Evolutionary conservation across 306 rosid genomes (phyloP).

Genomic region (Fragaria nilgerrensis): DNA sequence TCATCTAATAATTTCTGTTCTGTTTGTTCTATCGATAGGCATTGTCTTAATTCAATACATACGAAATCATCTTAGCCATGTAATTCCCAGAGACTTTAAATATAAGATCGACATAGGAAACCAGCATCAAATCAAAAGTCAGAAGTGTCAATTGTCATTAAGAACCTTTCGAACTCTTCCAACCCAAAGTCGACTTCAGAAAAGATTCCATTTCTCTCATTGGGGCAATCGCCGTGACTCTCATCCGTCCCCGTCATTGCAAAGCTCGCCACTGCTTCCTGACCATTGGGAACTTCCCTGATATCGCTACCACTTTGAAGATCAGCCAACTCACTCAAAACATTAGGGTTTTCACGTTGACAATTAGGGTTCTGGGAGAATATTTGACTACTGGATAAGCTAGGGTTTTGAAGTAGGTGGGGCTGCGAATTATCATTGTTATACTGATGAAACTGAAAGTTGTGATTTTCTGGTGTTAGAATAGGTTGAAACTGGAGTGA

Average conservation of each 20-base stretch:
- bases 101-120: no score
- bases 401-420: background rate
- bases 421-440: background rate
- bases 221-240: background rate
- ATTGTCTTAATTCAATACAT: no score
- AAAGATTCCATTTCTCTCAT: background rate
- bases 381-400: background rate
- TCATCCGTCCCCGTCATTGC: background rate
- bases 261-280: background rate
- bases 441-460: slow-evolving; percentile 3
- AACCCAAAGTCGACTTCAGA: background rate
- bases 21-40: no score
- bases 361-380: background rate
- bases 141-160: background rate
- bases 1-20: no score
- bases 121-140: background rate
- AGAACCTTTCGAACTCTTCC: slow-evolving; percentile 9
- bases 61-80: no score
- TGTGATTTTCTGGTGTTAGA: background rate
- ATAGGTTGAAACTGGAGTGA: background rate
- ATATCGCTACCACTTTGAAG: background rate
- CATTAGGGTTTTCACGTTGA: background rate
- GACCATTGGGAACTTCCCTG: background rate
- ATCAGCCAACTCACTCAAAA: background rate
- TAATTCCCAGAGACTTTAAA: no score